Conservation (phyloP, 768 basidiomycete genomes). For the Phylloporus rhodoxanthus region DNA sequence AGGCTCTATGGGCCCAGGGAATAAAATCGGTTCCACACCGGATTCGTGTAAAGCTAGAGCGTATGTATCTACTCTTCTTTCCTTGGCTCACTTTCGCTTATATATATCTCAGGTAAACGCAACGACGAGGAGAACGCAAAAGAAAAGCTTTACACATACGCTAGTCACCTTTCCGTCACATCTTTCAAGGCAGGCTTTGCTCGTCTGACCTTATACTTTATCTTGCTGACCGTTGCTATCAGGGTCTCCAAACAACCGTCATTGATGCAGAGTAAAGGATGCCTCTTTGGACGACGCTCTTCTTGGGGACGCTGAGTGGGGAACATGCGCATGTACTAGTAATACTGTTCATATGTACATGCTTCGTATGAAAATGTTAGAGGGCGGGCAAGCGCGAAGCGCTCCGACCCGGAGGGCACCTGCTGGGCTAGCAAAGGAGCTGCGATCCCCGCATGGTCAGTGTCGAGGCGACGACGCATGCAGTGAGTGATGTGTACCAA, state of each 20-base stretch:
- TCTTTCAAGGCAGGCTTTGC: slow-evolving; percentile 72
- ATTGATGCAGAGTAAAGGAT: slow-evolving; percentile 69
- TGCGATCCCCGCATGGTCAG: no score
- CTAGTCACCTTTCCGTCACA: slow-evolving; percentile 68
- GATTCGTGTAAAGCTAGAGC: slow-evolving; percentile 89
- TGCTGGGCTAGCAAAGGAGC: no score
- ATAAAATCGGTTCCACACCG: slow-evolving; percentile 93
- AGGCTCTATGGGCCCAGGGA: slow-evolving; percentile 89
- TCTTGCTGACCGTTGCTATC: slow-evolving; percentile 9
- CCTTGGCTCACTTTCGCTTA: background rate
- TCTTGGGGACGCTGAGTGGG: no score
- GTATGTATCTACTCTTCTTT: slow-evolving; percentile 41
- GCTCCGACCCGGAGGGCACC: no score
- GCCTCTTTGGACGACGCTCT: no score
- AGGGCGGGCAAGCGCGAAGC: no score
- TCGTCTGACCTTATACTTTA: background rate
- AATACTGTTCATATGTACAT: no score
- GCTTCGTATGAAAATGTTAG: no score
- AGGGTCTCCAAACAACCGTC: slow-evolving; percentile 82
- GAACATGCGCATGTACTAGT: no score
- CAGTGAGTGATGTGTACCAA: no score
- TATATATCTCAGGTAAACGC: slow-evolving; percentile 66
- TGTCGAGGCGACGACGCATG: no score
- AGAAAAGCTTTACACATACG: slow-evolving; percentile 95
- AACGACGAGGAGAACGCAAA: slow-evolving; percentile 99